Evolutionary conservation across 768 basidiomycete species (phyloP), one percentile per base, ranked within the genome.

Genomic region (Megacollybia marginata): DNA sequence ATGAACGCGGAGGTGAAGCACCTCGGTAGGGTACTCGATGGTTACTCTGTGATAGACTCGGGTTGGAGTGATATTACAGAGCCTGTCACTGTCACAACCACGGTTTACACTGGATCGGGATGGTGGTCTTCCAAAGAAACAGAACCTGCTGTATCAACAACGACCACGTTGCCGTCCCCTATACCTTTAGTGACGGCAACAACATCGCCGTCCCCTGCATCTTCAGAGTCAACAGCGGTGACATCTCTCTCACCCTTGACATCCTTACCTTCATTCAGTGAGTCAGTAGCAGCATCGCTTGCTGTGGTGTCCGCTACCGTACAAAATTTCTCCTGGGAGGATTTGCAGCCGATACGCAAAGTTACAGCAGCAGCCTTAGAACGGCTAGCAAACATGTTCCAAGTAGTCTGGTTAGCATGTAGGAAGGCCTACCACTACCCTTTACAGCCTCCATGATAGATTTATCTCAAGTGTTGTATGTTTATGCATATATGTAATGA

Each of bases 41-140:
- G 33, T 12, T 34, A 31, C 33, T 45, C 46, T 13, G 36, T 43
- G 9, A 6, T 52, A 40, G 36, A 28, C 6, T n/a, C 51, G 16
- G 47, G 33, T 16, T 53, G 52, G 52, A 40, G 45, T 23, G 48
- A 46, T 33, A 9, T 33, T 20, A 28, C 48, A 5, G 31, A 46
- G 44, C 48, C 48, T 12, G 15, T 52, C 23, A 52, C 47, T 6
- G 34, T 52, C n/a, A 52, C 51, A 19, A 52, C 47, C 31, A 52
- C 51, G 42, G 15, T 48, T n/a, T 52, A 42, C 35, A 46, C 49
- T 13, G 40, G 48, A 10, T 23, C 49, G 11, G 44, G 33, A 18
- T 50, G 49, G 49, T 50, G 40, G 51, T 42, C 23, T 28, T 28
- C 23, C 23, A 33, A 38, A 11, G 46, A 28, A 20, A 47, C 15